Evolutionary conservation across 2,329 filamentous ascomycete genomes (phyloP).

Genomic region (Trichothecium sympodiale): DNA sequence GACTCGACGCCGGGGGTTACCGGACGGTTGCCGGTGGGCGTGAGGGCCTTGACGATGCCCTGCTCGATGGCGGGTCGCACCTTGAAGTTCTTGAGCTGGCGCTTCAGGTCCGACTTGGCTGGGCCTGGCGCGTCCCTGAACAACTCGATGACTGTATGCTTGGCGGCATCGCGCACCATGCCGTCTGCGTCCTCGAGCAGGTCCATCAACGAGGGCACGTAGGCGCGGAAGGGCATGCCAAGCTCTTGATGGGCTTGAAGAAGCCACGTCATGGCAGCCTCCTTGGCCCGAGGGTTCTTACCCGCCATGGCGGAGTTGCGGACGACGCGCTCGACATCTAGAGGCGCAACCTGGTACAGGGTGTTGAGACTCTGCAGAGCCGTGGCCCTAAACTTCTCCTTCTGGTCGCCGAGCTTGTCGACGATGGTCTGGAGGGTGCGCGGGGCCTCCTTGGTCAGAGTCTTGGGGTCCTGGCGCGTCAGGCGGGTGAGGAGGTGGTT

Average conservation of each 20-base stretch:
- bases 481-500: slow-evolving; percentile 81
- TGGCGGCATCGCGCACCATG: slow-evolving; percentile 75
- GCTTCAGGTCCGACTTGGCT: slow-evolving; percentile 82
- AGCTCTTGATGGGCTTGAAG: slow-evolving; percentile 73
- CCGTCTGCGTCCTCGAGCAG: slow-evolving; percentile 85
- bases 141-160: slow-evolving; percentile 72
- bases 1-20: slow-evolving; percentile 27
- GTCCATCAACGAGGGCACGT: slow-evolving; percentile 74
- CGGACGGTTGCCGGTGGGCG: slow-evolving; percentile 18
- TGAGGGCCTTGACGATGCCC: slow-evolving; percentile 67
- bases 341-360: slow-evolving; percentile 56
- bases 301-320: slow-evolving; percentile 68
- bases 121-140: slow-evolving; percentile 72
- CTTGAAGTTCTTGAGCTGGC: slow-evolving; percentile 71
- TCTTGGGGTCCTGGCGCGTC: slow-evolving; percentile 71
- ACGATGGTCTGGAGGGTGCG: slow-evolving; percentile 64
- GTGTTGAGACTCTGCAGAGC: slow-evolving; percentile 68
- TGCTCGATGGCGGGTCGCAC: slow-evolving; percentile 79
- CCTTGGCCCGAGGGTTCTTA: slow-evolving; percentile 76
- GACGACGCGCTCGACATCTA: slow-evolving; percentile 70
- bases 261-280: slow-evolving; percentile 76
- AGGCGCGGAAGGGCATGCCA: slow-evolving; percentile 68
- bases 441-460: slow-evolving; percentile 57
- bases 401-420: slow-evolving; percentile 78
- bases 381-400: slow-evolving; percentile 70